These are phyloP conservation scores for Russula abietina DNA, from an alignment of 768 basidiomycete species.

Conservation along the genomic window DNA sequence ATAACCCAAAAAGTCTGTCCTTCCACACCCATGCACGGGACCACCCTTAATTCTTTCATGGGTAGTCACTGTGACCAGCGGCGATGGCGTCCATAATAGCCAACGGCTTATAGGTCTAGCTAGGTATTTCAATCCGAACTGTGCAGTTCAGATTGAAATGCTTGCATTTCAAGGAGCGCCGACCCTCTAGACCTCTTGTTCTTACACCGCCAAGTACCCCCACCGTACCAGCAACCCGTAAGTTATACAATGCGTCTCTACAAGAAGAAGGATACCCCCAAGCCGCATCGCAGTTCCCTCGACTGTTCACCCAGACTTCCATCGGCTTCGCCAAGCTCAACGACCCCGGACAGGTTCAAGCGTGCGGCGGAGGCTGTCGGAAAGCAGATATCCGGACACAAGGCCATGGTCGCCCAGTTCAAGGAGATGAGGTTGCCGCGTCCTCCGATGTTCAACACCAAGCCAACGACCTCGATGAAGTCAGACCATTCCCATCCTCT, in stretches of 20 bases:
- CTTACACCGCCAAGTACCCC: conserved; percentile 16
- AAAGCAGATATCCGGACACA: conserved; percentile 13
- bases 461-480: not conserved
- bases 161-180: not conserved
- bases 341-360: not conserved
- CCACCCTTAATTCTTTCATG: too few species aligned
- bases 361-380: conserved; percentile 17
- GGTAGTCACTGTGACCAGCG: not conserved
- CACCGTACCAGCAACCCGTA: conserved; percentile 18
- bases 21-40: too few species aligned
- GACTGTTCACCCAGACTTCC: not conserved
- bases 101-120: not conserved
- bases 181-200: not conserved
- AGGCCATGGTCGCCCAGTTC: conserved; percentile 18
- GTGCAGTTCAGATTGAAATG: conserved; percentile 8
- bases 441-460: conserved; percentile 6
- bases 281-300: not conserved
- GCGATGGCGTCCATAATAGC: not conserved
- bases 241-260: conserved; percentile 21
- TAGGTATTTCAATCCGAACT: not conserved
- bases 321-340: not conserved
- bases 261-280: conserved; percentile 7
- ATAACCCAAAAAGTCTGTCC: too few species aligned
- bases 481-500: not conserved
- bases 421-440: conserved; percentile 10